phyloP scores from a whole-genome alignment of 2,329 filamentous ascomycete genomes.

The Xylaria sp. region DNA sequence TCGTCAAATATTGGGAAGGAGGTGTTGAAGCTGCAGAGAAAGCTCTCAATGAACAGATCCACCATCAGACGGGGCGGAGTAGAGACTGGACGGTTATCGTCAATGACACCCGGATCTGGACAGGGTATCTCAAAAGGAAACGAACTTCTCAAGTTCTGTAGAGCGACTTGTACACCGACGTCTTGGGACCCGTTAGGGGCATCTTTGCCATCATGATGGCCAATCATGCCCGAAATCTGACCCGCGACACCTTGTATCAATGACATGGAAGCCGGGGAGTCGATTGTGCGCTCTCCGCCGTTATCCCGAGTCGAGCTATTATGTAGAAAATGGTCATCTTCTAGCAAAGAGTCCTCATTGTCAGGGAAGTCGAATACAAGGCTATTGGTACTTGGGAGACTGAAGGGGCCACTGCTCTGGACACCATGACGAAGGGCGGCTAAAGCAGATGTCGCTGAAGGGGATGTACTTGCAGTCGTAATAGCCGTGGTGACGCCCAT shows the following conservation, averaged over 20 bases:
- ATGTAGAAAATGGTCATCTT: constrained; percentile 1
- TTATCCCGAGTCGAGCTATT: neutral
- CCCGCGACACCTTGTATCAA: constrained; percentile 13
- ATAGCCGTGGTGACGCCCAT: neutral
- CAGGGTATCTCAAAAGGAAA: constrained; percentile 23
- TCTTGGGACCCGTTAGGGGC: constrained; percentile 1
- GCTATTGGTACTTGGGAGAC: constrained; percentile 13
- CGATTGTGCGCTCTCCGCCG: neutral
- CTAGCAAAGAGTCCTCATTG: neutral
- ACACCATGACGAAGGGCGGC: constrained; percentile 1
- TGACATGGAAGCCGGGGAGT: constrained; percentile 9
- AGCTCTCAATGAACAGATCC: constrained; percentile 19
- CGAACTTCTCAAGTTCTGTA: constrained; percentile 9
- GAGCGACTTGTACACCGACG: constrained; percentile 1
- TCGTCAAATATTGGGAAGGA: constrained; percentile 22
- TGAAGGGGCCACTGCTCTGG: constrained; percentile 7
- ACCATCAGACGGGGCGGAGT: constrained; percentile 23
- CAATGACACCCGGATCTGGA: constrained; percentile 14
- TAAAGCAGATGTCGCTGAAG: constrained; percentile 13
- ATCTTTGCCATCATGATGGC: neutral
- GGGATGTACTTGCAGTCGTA: neutral
- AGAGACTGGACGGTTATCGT: constrained; percentile 16
- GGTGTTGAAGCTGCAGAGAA: constrained; percentile 15
- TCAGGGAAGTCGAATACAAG: constrained; percentile 8
- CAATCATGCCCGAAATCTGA: constrained; percentile 16